Evolutionary conservation across 2,329 filamentous ascomycete genomes (phyloP).

Genomic region (Blastomyces silverae): DNA sequence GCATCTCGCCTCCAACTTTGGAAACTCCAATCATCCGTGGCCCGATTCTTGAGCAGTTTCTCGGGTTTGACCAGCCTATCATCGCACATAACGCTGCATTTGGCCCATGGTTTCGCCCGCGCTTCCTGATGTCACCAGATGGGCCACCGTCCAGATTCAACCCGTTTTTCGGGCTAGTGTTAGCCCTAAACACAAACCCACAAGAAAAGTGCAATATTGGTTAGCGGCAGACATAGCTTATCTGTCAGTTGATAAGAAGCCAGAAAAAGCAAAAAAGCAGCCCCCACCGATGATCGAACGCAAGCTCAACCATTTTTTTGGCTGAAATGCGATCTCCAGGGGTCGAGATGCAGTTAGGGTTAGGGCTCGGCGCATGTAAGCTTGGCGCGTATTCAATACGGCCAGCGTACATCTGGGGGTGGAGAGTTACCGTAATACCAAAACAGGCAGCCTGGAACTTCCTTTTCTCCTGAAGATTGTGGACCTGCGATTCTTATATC

Average conservation of each 20-base stretch:
- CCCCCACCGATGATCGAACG: background rate
- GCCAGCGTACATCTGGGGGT: background rate
- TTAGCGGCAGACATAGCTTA: background rate
- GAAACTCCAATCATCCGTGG: background rate
- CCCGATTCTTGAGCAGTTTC: background rate
- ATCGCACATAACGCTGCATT: no score
- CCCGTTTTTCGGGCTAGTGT: background rate
- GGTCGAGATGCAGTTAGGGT: background rate
- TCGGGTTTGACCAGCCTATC: background rate
- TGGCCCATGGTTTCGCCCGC: background rate
- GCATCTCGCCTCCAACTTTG: background rate
- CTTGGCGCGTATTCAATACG: conserved; percentile 5
- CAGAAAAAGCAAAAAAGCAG: background rate
- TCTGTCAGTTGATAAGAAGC: background rate
- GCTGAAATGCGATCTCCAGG: background rate
- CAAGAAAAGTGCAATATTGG: background rate
- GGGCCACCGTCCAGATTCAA: background rate
- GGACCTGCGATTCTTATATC: background rate
- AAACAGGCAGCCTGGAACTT: background rate
- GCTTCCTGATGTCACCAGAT: background rate
- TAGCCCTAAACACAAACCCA: background rate
- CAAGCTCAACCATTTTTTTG: background rate
- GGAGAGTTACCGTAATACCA: conserved; percentile 1
- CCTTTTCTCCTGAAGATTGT: background rate
- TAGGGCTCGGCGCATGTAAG: background rate